Evolutionary conservation across 306 rosid genomes (phyloP).

Genomic region (Begonia fuchsioides): DNA sequence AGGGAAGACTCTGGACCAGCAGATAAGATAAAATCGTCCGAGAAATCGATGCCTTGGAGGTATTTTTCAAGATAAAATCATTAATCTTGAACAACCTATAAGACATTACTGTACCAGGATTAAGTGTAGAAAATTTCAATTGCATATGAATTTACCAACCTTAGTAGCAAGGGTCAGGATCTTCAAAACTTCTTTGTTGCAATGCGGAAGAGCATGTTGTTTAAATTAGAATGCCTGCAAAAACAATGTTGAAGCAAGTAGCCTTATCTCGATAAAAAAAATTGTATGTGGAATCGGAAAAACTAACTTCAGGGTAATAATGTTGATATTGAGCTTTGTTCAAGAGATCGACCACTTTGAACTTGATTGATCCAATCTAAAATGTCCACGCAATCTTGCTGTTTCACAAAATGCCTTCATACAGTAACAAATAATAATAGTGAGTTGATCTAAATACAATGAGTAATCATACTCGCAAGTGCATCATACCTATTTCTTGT

Average conservation of each 20-base stretch:
- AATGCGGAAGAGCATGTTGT: no score
- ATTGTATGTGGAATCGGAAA: no score
- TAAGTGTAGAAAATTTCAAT: no score
- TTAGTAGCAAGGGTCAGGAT: no score
- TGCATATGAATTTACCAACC: no score
- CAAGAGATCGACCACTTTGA: slow-evolving; percentile 10
- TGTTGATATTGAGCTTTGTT: not conserved
- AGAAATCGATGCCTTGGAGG: slow-evolving; percentile 88
- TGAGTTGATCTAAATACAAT: slow-evolving; percentile 2
- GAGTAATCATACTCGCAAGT: not conserved
- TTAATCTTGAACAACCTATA: no score
- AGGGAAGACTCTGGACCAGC: slow-evolving; percentile 36
- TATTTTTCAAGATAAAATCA: no score
- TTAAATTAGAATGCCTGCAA: no score
- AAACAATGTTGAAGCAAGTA: no score
- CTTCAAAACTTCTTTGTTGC: no score
- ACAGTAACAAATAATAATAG: slow-evolving; percentile 6
- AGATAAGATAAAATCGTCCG: slow-evolving; percentile 37
- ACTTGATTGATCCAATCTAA: slow-evolving; percentile 63
- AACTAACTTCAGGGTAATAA: not conserved
- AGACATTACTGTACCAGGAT: no score
- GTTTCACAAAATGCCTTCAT: slow-evolving; percentile 48
- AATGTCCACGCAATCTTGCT: slow-evolving; percentile 59
- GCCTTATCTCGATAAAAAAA: no score
- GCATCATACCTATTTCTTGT: slow-evolving; percentile 45